Evolutionary conservation across 2,329 filamentous ascomycete genomes (phyloP).

Genomic region (Monilinia fructicola): DNA sequence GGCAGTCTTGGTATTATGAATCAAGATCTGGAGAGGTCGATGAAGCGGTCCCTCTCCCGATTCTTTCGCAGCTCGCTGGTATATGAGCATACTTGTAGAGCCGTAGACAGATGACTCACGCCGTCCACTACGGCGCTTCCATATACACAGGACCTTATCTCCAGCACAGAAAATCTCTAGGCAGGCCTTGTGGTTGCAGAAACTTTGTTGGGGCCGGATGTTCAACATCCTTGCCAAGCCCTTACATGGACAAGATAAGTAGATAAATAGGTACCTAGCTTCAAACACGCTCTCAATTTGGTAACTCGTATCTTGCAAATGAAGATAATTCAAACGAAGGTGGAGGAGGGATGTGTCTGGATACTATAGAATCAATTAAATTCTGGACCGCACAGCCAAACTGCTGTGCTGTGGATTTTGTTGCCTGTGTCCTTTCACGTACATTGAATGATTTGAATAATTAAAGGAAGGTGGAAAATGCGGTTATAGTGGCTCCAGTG

Average conservation of each 20-base stretch:
- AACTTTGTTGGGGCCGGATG: conserved; percentile 1
- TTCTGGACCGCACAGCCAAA: background rate
- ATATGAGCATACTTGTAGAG: background rate
- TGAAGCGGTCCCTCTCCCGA: background rate
- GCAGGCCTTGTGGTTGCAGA: conserved; percentile 10
- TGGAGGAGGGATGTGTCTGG: background rate
- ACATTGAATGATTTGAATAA: background rate
- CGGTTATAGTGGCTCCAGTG: background rate
- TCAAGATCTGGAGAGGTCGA: background rate
- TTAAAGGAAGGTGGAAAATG: background rate
- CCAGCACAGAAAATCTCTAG: background rate
- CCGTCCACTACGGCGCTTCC: background rate
- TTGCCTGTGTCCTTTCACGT: conserved; percentile 5
- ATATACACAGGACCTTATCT: conserved; percentile 1
- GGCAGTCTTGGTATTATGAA: background rate
- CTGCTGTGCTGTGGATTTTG: background rate
- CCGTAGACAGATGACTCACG: background rate
- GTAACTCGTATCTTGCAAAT: conserved; percentile 11
- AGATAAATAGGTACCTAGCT: conserved; percentile 3
- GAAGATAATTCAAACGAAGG: background rate
- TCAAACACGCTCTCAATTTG: background rate
- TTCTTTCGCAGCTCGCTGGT: background rate
- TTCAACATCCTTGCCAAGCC: background rate
- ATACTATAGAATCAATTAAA: background rate
- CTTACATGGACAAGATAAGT: conserved; percentile 4